These are phyloP conservation scores for Lentinula novae-zelandiae DNA, from an alignment of 1,284 basidiomycete species.

Conservation along the genomic window DNA sequence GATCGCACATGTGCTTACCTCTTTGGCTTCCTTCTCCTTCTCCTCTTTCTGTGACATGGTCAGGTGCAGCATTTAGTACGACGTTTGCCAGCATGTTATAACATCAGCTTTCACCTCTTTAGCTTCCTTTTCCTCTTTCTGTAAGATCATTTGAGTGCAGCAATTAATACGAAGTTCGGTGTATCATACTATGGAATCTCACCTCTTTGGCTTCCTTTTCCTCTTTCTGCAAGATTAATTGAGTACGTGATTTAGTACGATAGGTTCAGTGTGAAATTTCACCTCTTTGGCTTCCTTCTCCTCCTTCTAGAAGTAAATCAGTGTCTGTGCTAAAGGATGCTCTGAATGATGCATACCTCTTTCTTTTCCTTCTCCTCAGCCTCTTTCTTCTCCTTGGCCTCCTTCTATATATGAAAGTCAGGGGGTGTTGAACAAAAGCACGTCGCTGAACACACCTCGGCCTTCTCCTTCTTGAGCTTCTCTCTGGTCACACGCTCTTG, in stretches of 20 bases:
- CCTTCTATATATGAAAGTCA: conserved; percentile 42
- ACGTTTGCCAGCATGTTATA: too few relatives aligned
- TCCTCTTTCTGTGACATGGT: conserved; percentile 32
- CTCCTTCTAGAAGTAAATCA: conserved; percentile 28
- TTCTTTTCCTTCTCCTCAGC: conserved; percentile 38
- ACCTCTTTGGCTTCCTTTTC: conserved; percentile 24
- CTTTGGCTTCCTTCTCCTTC: conserved; percentile 20
- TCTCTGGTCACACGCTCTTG: conserved; percentile 78
- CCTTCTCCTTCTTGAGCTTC: conserved; percentile 81
- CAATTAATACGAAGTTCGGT: background rate
- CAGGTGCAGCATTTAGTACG: background rate
- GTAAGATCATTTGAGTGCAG: background rate
- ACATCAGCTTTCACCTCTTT: conserved; percentile 12
- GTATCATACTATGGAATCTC: background rate
- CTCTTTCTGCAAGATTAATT: conserved; percentile 29
- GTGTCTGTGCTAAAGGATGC: background rate
- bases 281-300: conserved; percentile 24
- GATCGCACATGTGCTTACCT: background rate
- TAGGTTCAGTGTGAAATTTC: background rate
- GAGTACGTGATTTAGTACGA: background rate
- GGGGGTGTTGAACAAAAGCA: conserved; percentile 13
- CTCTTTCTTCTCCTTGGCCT: conserved; percentile 56
- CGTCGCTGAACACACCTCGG: conserved; percentile 46
- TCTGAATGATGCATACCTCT: background rate
- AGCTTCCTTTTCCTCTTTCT: conserved; percentile 34